Evolutionary conservation across 2,329 filamentous ascomycete genomes (phyloP).

Genomic region (Sporothrix phasma): DNA sequence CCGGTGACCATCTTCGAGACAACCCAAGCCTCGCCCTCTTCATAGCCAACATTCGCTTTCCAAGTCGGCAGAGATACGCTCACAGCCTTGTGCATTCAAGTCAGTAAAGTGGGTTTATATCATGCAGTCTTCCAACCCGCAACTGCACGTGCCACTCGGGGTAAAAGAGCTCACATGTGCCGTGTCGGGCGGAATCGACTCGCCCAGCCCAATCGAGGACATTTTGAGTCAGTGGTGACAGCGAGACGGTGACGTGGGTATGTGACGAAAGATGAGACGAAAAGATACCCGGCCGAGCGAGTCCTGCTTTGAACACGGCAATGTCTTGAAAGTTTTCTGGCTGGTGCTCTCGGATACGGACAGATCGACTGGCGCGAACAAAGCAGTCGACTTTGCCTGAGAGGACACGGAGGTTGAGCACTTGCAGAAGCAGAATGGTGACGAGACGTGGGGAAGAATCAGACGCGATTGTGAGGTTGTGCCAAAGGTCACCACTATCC

Average conservation of each 20-base stretch:
- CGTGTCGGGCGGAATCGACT: constrained; percentile 67
- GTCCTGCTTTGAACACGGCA: neutral
- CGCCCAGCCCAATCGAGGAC: constrained; percentile 41
- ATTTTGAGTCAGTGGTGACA: constrained; percentile 3
- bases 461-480: neutral
- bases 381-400: neutral
- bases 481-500: neutral
- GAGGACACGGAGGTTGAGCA: neutral
- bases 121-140: neutral
- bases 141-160: neutral
- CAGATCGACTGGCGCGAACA: neutral
- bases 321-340: neutral
- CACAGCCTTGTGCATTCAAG: constrained; percentile 55
- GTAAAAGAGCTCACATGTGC: constrained; percentile 52
- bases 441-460: neutral
- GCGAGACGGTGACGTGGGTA: neutral
- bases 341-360: neutral
- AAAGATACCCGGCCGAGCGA: neutral
- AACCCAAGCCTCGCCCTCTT: constrained; percentile 87
- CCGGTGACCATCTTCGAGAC: constrained; percentile 74
- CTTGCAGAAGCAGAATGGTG: neutral
- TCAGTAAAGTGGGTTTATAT: neutral
- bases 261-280: neutral
- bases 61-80: constrained; percentile 94
- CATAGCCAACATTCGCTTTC: constrained; percentile 82